Evolutionary conservation across 768 basidiomycete species (phyloP).

Genomic region (Leccinum ochraceum): DNA sequence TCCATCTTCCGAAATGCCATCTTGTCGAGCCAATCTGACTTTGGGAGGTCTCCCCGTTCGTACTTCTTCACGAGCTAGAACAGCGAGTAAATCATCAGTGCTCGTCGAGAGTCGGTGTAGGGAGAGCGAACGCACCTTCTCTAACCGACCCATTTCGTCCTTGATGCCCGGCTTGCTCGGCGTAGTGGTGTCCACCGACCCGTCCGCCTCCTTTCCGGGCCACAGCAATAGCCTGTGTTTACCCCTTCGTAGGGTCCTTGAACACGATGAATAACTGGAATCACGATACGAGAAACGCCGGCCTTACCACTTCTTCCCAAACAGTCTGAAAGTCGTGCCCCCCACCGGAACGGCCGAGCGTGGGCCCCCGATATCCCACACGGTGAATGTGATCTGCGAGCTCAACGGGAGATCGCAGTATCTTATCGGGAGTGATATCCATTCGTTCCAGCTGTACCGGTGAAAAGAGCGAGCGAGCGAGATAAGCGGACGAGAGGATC

Average conservation of each 20-base stretch:
- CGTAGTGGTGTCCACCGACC: slow-evolving; percentile 75
- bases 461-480: not conserved
- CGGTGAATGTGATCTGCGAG: slow-evolving; percentile 90
- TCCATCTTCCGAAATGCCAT: slow-evolving; percentile 94
- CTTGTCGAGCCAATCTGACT: slow-evolving; percentile 95
- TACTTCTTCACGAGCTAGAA: slow-evolving; percentile 89
- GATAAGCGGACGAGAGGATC: not conserved
- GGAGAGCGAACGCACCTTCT: slow-evolving; percentile 59
- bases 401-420: slow-evolving; percentile 91
- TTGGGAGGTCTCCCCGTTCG: slow-evolving; percentile 89
- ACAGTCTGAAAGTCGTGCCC: slow-evolving; percentile 86
- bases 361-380: slow-evolving; percentile 93
- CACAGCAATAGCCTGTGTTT: slow-evolving; percentile 89
- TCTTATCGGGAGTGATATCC: slow-evolving; percentile 87
- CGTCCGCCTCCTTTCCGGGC: slow-evolving; percentile 84
- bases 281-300: not conserved
- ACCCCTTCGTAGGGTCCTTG: slow-evolving; percentile 84
- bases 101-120: not conserved
- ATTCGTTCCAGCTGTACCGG: slow-evolving; percentile 85
- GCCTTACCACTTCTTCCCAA: slow-evolving; percentile 88
- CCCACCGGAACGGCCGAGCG: slow-evolving; percentile 81
- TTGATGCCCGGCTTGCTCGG: slow-evolving; percentile 79
- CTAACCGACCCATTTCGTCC: slow-evolving; percentile 95
- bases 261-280: not conserved
- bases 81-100: not conserved